Percentiles rank a stretch among this genome's conserved stretches.
Evolutionary conservation across 257 asterid species (phyloP).

Genomic region (Jacaranda copaia): DNA sequence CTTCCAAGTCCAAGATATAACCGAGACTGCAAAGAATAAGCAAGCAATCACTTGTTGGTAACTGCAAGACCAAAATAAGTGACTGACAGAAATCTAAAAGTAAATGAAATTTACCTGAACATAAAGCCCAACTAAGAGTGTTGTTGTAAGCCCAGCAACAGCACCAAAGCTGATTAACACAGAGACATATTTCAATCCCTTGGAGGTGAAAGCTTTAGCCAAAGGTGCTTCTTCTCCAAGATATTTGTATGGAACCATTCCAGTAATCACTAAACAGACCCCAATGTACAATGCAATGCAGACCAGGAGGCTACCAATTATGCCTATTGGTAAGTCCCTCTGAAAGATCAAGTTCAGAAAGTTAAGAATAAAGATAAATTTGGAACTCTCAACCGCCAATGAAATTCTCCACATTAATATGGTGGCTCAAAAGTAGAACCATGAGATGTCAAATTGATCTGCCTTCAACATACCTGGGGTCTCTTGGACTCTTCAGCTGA

Average conservation of each 20-base stretch:
- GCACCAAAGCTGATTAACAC: slow-evolving; percentile 93
- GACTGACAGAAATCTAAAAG: slow-evolving; percentile 20
- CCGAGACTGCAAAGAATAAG: slow-evolving; percentile 70
- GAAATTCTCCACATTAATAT: slow-evolving; percentile 14
- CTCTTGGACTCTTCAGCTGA: slow-evolving; percentile 98
- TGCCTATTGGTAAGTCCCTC: slow-evolving; percentile 95
- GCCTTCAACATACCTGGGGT: slow-evolving; percentile 71
- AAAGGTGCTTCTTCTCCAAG: slow-evolving; percentile 96
- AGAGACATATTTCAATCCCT: slow-evolving; percentile 82
- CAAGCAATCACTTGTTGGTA: slow-evolving; percentile 37
- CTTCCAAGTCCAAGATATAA: slow-evolving; percentile 96
- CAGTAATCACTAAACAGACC: slow-evolving; percentile 93
- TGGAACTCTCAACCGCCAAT: slow-evolving; percentile 8
- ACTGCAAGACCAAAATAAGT: slow-evolving; percentile 21
- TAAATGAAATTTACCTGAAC: slow-evolving; percentile 72
- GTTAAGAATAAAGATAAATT: slow-evolving; percentile 9
- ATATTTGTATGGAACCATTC: slow-evolving; percentile 86
- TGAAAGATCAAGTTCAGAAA: slow-evolving; percentile 48
- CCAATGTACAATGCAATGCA: slow-evolving; percentile 77
- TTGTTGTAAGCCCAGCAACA: slow-evolving; percentile 94
- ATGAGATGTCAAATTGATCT: slow-evolving; percentile 24
- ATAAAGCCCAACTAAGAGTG: slow-evolving; percentile 95
- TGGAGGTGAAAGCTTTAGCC: slow-evolving; percentile 84
- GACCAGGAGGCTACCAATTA: slow-evolving; percentile 85
- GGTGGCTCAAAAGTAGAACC: slow-evolving; percentile 18